Conservation (phyloP, 345 rosid species). For the Hypericum perforatum region DNA sequence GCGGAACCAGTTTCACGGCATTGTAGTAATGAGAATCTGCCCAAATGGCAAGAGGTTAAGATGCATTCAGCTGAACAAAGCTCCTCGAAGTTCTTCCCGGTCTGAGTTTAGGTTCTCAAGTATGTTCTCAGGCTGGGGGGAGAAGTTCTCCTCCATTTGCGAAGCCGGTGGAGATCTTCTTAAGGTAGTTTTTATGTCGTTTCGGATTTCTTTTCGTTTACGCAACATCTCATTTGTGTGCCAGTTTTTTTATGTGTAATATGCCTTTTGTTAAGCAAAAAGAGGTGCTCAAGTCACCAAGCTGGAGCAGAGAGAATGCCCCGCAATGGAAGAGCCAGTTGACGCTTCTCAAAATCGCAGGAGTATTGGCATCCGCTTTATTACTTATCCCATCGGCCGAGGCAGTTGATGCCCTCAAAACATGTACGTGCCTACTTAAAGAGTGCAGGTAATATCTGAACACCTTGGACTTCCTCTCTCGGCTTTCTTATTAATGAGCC, state of each 20-base stretch:
- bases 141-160: slow-evolving; percentile 21
- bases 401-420: slow-evolving; percentile 89
- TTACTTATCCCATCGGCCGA: slow-evolving; percentile 75
- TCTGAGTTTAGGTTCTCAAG: slow-evolving; percentile 25
- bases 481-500: not conserved
- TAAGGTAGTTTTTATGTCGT: slow-evolving; percentile 21
- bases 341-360: slow-evolving; percentile 34
- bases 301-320: slow-evolving; percentile 22
- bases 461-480: not conserved
- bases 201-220: slow-evolving; percentile 10
- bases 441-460: slow-evolving; percentile 63
- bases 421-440: slow-evolving; percentile 78
- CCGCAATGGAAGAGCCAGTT: slow-evolving; percentile 33
- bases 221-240: not conserved
- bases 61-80: slow-evolving; percentile 19
- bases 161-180: slow-evolving; percentile 9
- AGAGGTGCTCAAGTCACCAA: slow-evolving; percentile 24
- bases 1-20: slow-evolving; percentile 16
- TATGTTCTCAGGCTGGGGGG: slow-evolving; percentile 26
- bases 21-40: slow-evolving; percentile 26
- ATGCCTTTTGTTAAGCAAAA: slow-evolving; percentile 20
- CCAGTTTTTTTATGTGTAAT: not conserved
- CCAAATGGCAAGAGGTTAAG: slow-evolving; percentile 23
- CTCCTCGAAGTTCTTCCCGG: slow-evolving; percentile 11
- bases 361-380: slow-evolving; percentile 47